A percentile compares a stretch with the other conserved stretches of the same genome.
phyloP scores from a whole-genome alignment of 2,329 filamentous ascomycete genomes.

The Pseudogymnoascus destructans region DNA sequence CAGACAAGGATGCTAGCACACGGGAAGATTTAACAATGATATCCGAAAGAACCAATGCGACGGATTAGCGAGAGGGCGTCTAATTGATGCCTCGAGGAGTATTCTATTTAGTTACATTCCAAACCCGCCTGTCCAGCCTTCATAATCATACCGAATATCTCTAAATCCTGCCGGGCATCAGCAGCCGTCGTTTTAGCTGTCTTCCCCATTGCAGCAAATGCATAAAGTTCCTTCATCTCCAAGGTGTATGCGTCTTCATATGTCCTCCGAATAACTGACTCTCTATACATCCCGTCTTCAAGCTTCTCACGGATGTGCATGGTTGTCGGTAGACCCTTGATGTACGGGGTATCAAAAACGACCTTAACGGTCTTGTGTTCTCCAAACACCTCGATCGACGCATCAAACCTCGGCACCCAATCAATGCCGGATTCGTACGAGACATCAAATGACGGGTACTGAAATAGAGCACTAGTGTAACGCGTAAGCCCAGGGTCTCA shows the following conservation, averaged over 20 bases:
- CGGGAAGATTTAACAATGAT: too few species aligned
- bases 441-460: conserved; percentile 32
- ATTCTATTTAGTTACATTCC: too few species aligned
- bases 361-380: conserved; percentile 38
- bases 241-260: too few species aligned
- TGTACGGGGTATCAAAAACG: conserved; percentile 40
- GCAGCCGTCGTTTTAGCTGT: conserved; percentile 29
- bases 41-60: too few species aligned
- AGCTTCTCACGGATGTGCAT: conserved; percentile 26
- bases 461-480: conserved; percentile 24
- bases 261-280: not conserved
- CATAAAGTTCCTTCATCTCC: too few species aligned
- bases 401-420: conserved; percentile 37
- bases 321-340: conserved; percentile 37
- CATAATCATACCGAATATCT: conserved; percentile 29
- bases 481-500: too few species aligned
- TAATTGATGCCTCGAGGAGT: too few species aligned
- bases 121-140: conserved; percentile 16
- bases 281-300: not conserved
- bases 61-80: too few species aligned
- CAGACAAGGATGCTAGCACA: not conserved
- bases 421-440: conserved; percentile 43
- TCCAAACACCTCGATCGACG: conserved; percentile 38
- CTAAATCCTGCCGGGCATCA: conserved; percentile 32
- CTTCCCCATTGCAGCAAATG: too few species aligned